Evolutionary conservation across 1,284 basidiomycete species (phyloP), one percentile per base, ranked within the genome.

Genomic region (Cryptococcus maquisensis): DNA sequence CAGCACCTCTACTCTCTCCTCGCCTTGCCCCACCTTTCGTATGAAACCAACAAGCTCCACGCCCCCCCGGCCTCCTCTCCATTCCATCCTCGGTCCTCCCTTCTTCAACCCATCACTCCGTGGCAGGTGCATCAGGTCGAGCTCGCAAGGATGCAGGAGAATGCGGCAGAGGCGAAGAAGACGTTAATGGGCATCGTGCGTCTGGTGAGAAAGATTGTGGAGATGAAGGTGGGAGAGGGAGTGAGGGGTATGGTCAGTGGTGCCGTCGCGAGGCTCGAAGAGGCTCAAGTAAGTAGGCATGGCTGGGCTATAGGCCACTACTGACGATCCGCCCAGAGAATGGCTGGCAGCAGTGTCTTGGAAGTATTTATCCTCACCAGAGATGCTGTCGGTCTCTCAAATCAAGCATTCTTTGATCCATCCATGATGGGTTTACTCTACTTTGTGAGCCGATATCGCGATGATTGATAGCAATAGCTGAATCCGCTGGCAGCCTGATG

Each of bases 361-460:
- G 44, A 53, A 7, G 59, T 83, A 0, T 80, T 93, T 43, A 71
- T 77, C 41, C 79, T 84, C 61, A 87, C 89, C 1, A 80, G 83
- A 7, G 74, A 81, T 56, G 90, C 93, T 0, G 77, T 86, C 35
- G 81, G 79, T 0, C 80, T 88, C 37, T 84, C 93, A 3, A 94
- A 90, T 15, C 81, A 86, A 40, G 96, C 96, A 0, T 98, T 98
- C 79, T 98, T 96, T 78, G 90, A 93, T 72, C 96, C 94, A 0
- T 87, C 86, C 36, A 98, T 98, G 94, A 79, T 98, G 63, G 93
- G 89, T 6, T 76, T 97, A 67, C 80, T 98, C 23, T 99, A 99
- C 74, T 98, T 98, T 76, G 79, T 80, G 28, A 69, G 78, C 64
- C 63, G 65, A 23, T 3, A 12, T 32, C 20, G 41, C 5, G 23